phyloP scores from a whole-genome alignment of 2,329 filamentous ascomycete genomes.

The Harringtonia aguacate region DNA sequence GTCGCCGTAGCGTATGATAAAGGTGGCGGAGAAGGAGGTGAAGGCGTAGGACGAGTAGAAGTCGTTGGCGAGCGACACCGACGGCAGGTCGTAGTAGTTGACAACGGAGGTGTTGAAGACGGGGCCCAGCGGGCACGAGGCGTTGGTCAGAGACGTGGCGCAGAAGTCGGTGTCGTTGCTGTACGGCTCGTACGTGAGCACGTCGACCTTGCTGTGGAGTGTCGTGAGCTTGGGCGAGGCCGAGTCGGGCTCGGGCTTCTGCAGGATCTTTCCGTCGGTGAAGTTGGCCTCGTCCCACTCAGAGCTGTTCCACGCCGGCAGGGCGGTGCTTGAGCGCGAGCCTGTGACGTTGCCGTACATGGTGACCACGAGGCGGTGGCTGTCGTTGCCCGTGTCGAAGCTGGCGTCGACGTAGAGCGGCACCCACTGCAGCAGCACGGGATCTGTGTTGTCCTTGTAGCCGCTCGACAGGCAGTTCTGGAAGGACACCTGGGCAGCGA shows the following conservation, averaged over 20 bases:
- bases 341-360: slow-evolving; percentile 91
- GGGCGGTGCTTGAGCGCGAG: slow-evolving; percentile 40
- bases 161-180: slow-evolving; percentile 54
- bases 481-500: slow-evolving; percentile 63
- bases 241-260: slow-evolving; percentile 38
- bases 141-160: slow-evolving; percentile 43
- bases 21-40: slow-evolving; percentile 63
- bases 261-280: slow-evolving; percentile 66
- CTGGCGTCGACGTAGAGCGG: slow-evolving; percentile 64
- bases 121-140: slow-evolving; percentile 64
- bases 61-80: slow-evolving; percentile 62
- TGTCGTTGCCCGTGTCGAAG: slow-evolving; percentile 51
- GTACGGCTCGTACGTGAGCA: slow-evolving; percentile 68
- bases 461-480: slow-evolving; percentile 68
- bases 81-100: slow-evolving; percentile 44
- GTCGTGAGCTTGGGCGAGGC: slow-evolving; percentile 56
- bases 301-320: slow-evolving; percentile 49
- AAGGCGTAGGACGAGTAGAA: slow-evolving; percentile 81
- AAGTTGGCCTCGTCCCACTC: slow-evolving; percentile 51
- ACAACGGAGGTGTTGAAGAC: slow-evolving; percentile 40
- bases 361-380: slow-evolving; percentile 61
- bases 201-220: slow-evolving; percentile 57
- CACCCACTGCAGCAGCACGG: slow-evolving; percentile 64
- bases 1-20: slow-evolving; percentile 70
- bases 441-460: slow-evolving; percentile 30